A percentile compares a stretch with the other conserved stretches of the same genome.
Evolutionary conservation across 805 yeast species (phyloP).

Genomic region (Ogataea naganishii): DNA sequence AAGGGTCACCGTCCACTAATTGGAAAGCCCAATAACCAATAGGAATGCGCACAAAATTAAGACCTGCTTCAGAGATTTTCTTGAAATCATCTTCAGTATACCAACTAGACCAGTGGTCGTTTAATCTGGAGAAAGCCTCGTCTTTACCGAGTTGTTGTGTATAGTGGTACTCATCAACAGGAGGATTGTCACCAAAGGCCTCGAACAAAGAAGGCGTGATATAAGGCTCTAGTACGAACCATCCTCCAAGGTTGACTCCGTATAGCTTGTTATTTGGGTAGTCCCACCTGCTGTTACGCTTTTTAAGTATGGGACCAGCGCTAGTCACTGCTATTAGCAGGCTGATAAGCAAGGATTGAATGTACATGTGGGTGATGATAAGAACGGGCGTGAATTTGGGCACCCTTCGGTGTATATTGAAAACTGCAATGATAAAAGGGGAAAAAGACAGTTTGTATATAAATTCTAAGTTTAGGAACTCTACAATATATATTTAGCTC

Average conservation of each 20-base stretch:
- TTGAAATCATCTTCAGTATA: constrained; percentile 51
- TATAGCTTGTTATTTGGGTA: constrained; percentile 18
- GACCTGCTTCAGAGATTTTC: constrained; percentile 41
- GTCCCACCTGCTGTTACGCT: constrained; percentile 7
- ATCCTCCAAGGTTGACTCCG: constrained; percentile 60
- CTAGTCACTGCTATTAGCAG: too few species aligned
- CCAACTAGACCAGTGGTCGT: constrained; percentile 49
- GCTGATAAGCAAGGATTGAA: too few species aligned
- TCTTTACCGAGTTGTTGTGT: constrained; percentile 40
- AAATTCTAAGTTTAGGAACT: too few species aligned
- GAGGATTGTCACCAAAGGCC: constrained; percentile 30
- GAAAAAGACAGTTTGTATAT: too few species aligned
- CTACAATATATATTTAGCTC: too few species aligned
- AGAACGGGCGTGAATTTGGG: too few species aligned
- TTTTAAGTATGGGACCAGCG: too few species aligned
- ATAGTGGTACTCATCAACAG: constrained; percentile 54
- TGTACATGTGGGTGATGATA: too few species aligned
- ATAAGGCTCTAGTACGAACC: constrained; percentile 66
- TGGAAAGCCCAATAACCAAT: constrained; percentile 78
- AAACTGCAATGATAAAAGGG: constrained; percentile 43
- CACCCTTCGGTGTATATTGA: too few species aligned
- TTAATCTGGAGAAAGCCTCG: constrained; percentile 32
- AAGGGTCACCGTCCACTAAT: constrained; percentile 44
- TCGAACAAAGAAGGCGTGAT: constrained; percentile 59
- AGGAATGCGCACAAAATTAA: constrained; percentile 68